A percentile compares a stretch with the other conserved stretches of the same genome.
Evolutionary conservation across 2,329 filamentous ascomycete genomes (phyloP).

Genomic region (Huntiella savannae): DNA sequence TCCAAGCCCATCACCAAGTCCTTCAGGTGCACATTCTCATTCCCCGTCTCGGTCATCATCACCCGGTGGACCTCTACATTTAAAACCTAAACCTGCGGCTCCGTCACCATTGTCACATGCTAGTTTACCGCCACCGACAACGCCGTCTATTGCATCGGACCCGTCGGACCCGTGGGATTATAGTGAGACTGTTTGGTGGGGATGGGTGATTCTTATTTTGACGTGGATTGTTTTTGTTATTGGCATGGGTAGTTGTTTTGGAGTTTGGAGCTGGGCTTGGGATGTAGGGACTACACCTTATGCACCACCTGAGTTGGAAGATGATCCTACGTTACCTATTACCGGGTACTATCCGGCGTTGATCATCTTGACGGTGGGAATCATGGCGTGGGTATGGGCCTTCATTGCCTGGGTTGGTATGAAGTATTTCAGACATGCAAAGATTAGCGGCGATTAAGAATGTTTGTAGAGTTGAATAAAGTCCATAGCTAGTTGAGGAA

Average conservation of each 20-base stretch:
- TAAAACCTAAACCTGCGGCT: conserved; percentile 2
- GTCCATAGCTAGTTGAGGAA: background rate
- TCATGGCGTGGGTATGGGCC: conserved; percentile 99
- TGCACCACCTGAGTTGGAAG: conserved; percentile 83
- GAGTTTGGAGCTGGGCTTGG: conserved; percentile 98
- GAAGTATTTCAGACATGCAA: conserved; percentile 98
- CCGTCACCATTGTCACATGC: conserved; percentile 6
- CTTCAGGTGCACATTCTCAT: background rate
- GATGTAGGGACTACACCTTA: conserved; percentile 93
- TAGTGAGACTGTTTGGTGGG: conserved; percentile 92
- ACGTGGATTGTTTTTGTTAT: conserved; percentile 95
- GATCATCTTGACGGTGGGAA: conserved; percentile 67
- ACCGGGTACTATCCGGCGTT: conserved; percentile 93
- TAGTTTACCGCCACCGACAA: conserved; percentile 3
- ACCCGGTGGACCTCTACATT: background rate
- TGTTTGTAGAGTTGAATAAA: background rate
- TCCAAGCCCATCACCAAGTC: background rate
- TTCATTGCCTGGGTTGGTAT: conserved; percentile 95
- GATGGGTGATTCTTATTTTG: conserved; percentile 74
- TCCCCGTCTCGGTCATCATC: conserved; percentile 1
- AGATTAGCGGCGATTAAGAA: conserved; percentile 44
- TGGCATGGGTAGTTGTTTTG: conserved; percentile 89
- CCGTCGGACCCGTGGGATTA: conserved; percentile 62
- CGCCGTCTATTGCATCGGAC: conserved; percentile 17
- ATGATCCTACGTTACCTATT: conserved; percentile 86